Evolutionary conservation across 2,329 filamentous ascomycete genomes (phyloP).

Genomic region (Colletotrichum phormii): DNA sequence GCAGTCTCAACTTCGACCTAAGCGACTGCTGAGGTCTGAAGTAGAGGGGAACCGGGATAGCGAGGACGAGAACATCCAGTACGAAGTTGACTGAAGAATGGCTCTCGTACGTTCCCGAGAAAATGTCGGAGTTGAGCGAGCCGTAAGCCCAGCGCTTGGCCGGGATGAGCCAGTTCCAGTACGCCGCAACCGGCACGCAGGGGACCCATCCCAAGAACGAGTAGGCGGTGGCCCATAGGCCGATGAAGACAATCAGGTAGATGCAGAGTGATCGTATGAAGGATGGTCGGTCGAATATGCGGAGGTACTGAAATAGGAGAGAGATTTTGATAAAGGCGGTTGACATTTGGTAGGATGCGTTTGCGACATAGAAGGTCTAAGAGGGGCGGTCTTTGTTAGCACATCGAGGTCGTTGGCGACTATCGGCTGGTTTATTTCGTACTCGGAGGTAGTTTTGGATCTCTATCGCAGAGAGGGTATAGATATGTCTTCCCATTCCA

Average conservation of each 20-base stretch:
- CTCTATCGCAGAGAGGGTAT: slow-evolving; percentile 33
- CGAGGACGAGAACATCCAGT: slow-evolving; percentile 47
- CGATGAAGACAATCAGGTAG: slow-evolving; percentile 26
- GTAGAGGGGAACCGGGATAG: slow-evolving; percentile 47
- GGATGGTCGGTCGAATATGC: slow-evolving; percentile 45
- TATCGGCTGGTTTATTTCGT: slow-evolving; percentile 1
- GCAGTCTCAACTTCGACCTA: slow-evolving; percentile 42
- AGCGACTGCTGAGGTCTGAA: slow-evolving; percentile 40
- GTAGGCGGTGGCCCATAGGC: slow-evolving; percentile 41
- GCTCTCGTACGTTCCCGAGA: slow-evolving; percentile 47
- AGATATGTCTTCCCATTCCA: slow-evolving; percentile 42
- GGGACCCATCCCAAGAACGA: slow-evolving; percentile 45
- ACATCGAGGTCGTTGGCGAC: not conserved
- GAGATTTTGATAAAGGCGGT: slow-evolving; percentile 51
- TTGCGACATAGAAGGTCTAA: slow-evolving; percentile 48
- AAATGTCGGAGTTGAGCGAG: slow-evolving; percentile 40
- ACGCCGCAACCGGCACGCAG: slow-evolving; percentile 41
- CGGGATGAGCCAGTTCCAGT: slow-evolving; percentile 38
- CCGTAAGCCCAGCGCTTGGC: slow-evolving; percentile 46
- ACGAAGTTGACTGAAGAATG: slow-evolving; percentile 48
- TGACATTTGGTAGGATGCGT: slow-evolving; percentile 47
- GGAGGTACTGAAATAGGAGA: slow-evolving; percentile 51
- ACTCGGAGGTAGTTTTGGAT: slow-evolving; percentile 40
- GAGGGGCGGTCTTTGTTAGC: not conserved
- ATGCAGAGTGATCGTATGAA: slow-evolving; percentile 40